phyloP scores from a whole-genome alignment of 192 early-diverging fungal genomes.

The Linderina pennispora region DNA sequence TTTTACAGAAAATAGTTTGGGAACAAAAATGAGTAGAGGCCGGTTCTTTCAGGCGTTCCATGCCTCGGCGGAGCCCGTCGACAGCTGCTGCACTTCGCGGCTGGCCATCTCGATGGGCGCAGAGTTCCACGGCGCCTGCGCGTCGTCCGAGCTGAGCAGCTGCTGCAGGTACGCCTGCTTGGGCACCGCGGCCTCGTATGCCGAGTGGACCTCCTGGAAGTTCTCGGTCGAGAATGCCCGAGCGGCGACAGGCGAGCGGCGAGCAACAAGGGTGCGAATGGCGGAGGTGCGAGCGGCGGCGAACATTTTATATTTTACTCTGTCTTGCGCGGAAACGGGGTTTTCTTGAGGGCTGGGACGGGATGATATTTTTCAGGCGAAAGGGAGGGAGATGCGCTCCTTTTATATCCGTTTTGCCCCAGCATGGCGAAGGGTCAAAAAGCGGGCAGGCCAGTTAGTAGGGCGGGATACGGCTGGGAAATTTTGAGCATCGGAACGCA shows the following conservation, averaged over 20 bases:
- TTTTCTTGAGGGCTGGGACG: no score
- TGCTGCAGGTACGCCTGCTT: slow-evolving; percentile 26
- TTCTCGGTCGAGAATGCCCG: slow-evolving; percentile 7
- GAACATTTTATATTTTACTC: not conserved
- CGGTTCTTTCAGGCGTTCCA: slow-evolving; percentile 5
- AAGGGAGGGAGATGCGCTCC: no score
- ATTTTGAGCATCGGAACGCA: no score
- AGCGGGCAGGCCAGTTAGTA: no score
- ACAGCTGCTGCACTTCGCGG: slow-evolving; percentile 32
- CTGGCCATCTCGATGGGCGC: slow-evolving; percentile 34
- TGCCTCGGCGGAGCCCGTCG: slow-evolving; percentile 16
- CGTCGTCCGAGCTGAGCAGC: slow-evolving; percentile 34
- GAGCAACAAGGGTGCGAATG: not conserved
- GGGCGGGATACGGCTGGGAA: no score
- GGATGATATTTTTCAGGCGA: no score
- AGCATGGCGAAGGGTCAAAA: no score
- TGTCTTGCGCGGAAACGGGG: no score
- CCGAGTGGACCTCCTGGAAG: slow-evolving; percentile 8
- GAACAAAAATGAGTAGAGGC: not conserved
- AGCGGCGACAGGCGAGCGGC: not conserved
- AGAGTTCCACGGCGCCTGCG: slow-evolving; percentile 41
- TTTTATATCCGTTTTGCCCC: no score
- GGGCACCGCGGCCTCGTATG: slow-evolving; percentile 4
- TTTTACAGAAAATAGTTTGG: no score
- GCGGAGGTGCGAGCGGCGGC: not conserved